A percentile compares a stretch with the other conserved stretches of the same genome.
phyloP scores from a whole-genome alignment of 345 rosid species.

The Leavenworthia alabamica region DNA sequence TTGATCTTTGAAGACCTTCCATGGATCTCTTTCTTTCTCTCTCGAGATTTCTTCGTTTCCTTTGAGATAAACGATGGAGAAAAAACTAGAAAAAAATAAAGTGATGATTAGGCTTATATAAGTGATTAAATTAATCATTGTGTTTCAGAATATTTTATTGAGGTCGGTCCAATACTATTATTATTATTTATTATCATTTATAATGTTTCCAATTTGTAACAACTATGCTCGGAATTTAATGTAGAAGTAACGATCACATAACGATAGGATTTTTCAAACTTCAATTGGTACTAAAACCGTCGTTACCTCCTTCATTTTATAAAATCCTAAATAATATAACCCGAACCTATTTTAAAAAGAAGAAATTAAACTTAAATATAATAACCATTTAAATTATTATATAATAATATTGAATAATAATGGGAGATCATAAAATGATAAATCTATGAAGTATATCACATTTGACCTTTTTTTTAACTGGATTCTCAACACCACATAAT shows the following conservation, averaged over 20 bases:
- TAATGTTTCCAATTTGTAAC: conserved; percentile 1
- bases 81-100: neutral
- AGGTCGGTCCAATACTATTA: conserved; percentile 19
- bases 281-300: neutral
- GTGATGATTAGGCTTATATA: conserved; percentile 18
- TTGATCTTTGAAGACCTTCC: conserved; percentile 91
- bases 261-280: neutral
- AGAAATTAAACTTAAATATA: no score
- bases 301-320: neutral
- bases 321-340: neutral
- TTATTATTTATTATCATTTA: neutral
- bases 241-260: neutral
- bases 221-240: neutral
- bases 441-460: neutral
- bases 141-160: conserved; percentile 17
- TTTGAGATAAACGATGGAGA: neutral
- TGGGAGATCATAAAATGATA: no score
- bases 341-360: neutral
- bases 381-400: neutral
- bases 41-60: neutral
- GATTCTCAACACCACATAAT: neutral
- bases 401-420: no score
- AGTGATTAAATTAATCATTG: conserved; percentile 32
- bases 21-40: conserved; percentile 29
- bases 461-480: neutral